Evolutionary conservation across 371 early-diverging fungal species (phyloP).

Genomic region (Lichtheimia hyalospora): DNA sequence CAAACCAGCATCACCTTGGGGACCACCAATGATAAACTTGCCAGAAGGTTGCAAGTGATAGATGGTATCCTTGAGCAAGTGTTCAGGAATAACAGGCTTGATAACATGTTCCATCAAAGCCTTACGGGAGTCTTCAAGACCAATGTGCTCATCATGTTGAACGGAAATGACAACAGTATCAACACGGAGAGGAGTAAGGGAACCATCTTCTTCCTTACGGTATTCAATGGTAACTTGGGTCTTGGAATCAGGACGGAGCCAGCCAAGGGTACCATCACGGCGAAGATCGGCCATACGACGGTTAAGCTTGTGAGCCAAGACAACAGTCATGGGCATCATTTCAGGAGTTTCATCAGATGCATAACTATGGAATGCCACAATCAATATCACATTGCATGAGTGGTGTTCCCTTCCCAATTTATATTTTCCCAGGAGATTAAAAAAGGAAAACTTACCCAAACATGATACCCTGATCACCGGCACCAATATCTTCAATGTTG

Average conservation of each 20-base stretch:
- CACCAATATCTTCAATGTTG: slow-evolving; percentile 96
- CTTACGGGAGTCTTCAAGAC: slow-evolving; percentile 81
- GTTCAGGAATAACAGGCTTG: slow-evolving; percentile 91
- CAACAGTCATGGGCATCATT: slow-evolving; percentile 97
- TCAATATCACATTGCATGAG: no score
- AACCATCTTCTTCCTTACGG: slow-evolving; percentile 86
- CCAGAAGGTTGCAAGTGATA: slow-evolving; percentile 99
- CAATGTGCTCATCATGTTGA: slow-evolving; percentile 94
- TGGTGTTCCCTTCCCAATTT: no score
- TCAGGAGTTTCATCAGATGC: slow-evolving; percentile 99
- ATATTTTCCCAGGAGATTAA: no score
- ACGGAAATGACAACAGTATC: slow-evolving; percentile 98
- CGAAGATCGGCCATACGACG: slow-evolving; percentile 93
- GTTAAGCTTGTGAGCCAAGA: slow-evolving; percentile 97
- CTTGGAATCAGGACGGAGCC: slow-evolving; percentile 99
- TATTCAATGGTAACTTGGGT: slow-evolving; percentile 99
- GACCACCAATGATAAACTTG: slow-evolving; percentile 99
- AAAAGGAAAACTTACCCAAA: slow-evolving; percentile 57
- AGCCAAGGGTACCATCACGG: slow-evolving; percentile 85
- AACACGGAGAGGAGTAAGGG: slow-evolving; percentile 94
- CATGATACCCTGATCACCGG: slow-evolving; percentile 99
- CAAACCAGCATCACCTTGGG: slow-evolving; percentile 99
- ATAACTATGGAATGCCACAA: slow-evolving; percentile 32
- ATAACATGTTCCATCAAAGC: slow-evolving; percentile 94
- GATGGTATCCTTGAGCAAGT: slow-evolving; percentile 91